A percentile compares a stretch with the other conserved stretches of the same genome.
Conservation (phyloP, 495 filamentous ascomycete species). For the Opeltia flavorubescens region DNA sequence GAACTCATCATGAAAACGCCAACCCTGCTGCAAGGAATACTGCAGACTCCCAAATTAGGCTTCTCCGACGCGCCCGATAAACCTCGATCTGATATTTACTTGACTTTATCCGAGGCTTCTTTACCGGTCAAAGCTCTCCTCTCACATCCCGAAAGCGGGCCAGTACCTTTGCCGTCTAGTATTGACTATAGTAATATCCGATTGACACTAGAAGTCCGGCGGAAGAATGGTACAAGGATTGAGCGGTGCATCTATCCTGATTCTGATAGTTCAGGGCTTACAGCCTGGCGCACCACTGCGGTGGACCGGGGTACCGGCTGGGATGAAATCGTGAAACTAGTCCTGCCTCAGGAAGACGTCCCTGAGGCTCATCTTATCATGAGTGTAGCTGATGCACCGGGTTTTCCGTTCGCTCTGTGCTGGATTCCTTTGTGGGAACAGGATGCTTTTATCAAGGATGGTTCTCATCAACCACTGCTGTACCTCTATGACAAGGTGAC, state of each 20-base stretch:
- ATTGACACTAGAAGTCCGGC: slow-evolving; percentile 76
- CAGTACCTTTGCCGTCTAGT: slow-evolving; percentile 47
- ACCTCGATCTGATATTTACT: slow-evolving; percentile 82
- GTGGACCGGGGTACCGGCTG: slow-evolving; percentile 64
- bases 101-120: slow-evolving; percentile 63
- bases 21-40: slow-evolving; percentile 69
- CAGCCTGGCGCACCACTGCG: slow-evolving; percentile 77
- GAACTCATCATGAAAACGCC: slow-evolving; percentile 71
- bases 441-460: slow-evolving; percentile 82
- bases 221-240: slow-evolving; percentile 60
- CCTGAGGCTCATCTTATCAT: slow-evolving; percentile 76
- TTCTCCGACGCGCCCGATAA: slow-evolving; percentile 86
- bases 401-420: slow-evolving; percentile 74
- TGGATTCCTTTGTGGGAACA: slow-evolving; percentile 92
- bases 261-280: slow-evolving; percentile 58
- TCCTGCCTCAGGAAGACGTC: slow-evolving; percentile 67
- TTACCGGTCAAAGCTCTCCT: slow-evolving; percentile 66
- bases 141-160: slow-evolving; percentile 64
- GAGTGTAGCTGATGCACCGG: slow-evolving; percentile 70
- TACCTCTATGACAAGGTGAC: slow-evolving; percentile 88
- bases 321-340: slow-evolving; percentile 77
- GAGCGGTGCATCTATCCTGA: slow-evolving; percentile 78
- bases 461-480: slow-evolving; percentile 62
- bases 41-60: slow-evolving; percentile 74
- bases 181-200: slow-evolving; percentile 63